These are phyloP conservation scores for Oryza officinalis DNA, from an alignment of 176 grass and related monocot species.

Conservation along the genomic window DNA sequence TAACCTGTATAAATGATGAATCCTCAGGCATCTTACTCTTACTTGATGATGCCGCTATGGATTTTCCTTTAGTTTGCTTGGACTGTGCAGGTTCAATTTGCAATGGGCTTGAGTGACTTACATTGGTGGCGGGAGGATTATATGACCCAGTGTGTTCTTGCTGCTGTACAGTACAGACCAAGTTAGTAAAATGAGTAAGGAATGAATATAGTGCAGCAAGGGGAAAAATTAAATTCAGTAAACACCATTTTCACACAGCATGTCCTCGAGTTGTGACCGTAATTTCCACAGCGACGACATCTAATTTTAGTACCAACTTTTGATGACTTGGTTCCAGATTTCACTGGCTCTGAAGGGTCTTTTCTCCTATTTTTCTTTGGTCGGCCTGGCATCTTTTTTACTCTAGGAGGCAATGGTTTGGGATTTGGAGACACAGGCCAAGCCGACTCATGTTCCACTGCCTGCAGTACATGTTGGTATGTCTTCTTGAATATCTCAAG, in stretches of 20 bases:
- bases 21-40: too few species aligned
- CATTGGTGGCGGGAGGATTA: too few species aligned
- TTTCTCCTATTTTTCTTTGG: neutral
- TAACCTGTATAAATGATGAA: too few species aligned
- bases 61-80: too few species aligned
- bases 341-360: neutral
- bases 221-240: neutral
- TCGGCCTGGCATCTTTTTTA: neutral
- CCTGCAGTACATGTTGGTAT: neutral
- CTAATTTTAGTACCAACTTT: neutral
- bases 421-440: constrained; percentile 10
- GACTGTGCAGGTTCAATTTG: too few species aligned
- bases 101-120: too few species aligned
- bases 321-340: neutral
- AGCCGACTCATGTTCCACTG: neutral
- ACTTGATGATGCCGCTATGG: too few species aligned
- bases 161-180: too few species aligned
- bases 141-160: too few species aligned
- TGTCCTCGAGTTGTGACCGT: neutral
- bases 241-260: neutral
- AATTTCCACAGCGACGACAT: neutral
- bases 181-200: too few species aligned
- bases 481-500: neutral
- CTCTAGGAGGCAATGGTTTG: neutral
- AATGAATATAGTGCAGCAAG: neutral